Evolutionary conservation across 495 filamentous ascomycete species (phyloP), one percentile per base, ranked within the genome.

Genomic region (Astrothelium macrocarpum): DNA sequence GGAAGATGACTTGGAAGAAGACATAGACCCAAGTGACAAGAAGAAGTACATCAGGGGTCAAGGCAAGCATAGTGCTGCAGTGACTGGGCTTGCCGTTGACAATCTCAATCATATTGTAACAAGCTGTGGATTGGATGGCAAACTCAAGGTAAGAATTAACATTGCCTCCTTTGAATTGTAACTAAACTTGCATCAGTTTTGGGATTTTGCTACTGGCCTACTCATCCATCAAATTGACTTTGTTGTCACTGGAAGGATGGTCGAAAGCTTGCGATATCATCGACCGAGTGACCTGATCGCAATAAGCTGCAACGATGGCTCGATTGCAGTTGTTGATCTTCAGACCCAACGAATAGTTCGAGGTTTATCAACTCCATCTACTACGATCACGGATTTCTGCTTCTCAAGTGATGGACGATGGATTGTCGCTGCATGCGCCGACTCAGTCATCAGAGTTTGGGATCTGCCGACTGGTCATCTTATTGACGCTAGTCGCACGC

Each of bases 361-460:
- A 77, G 94, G 97, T 73, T 84, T 99, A 42, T 90, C 66, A 23
- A 43, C 65, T 9, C 59, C 61, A 32, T 16, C 43, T 23, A 31
- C 65, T 12, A 18, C 61, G 59, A 63, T 66, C 53, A 18, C 65
- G 39, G 76, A 78, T 65, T 70, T 73, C 59, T 85, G 84, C 64
- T 97, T 97, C 75, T 97, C 94, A 16, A 88, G 87, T 66, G 91
- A 97, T 73, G 94, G 91, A 28, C 81, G 91, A 43, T 97, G 94
- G 95, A 87, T 99, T 67, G 81, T 97, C 62, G 90, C 91, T 20
- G 88, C 91, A 12, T 90, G 89, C 4, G 86, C 88, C 73, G 92
- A 97, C 74, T 85, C 84, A 14, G 76, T 88, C 46, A 77, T 99
- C 39, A 84, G 94, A 58, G 83, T 97, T 1, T 99, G 94, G 93